A percentile compares a stretch with the other conserved stretches of the same genome.
Conservation (phyloP, 2,329 filamentous ascomycete species). For the Aspergillus aculeatus region DNA sequence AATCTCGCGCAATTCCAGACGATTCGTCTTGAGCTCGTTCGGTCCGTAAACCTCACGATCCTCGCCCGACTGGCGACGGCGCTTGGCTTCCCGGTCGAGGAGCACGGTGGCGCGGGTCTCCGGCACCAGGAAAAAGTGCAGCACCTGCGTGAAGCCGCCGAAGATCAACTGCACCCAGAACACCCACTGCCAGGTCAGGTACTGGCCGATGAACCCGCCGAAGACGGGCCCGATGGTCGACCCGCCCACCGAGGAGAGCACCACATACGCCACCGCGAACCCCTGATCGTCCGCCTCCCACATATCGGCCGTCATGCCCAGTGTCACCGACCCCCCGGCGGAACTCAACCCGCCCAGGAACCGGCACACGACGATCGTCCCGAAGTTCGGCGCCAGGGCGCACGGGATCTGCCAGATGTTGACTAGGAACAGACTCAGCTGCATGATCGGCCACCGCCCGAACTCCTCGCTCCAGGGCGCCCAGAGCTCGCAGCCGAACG, state of each 20-base stretch:
- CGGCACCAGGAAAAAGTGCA: slow-evolving; percentile 69
- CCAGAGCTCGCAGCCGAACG: slow-evolving; percentile 85
- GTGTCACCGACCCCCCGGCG: slow-evolving; percentile 69
- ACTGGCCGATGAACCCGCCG: slow-evolving; percentile 71
- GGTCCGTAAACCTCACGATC: slow-evolving; percentile 66
- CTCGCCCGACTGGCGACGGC: slow-evolving; percentile 61
- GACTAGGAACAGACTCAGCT: slow-evolving; percentile 70
- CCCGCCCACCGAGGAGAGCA: slow-evolving; percentile 76
- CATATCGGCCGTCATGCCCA: slow-evolving; percentile 74
- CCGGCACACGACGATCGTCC: slow-evolving; percentile 67
- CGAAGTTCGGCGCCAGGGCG: slow-evolving; percentile 71
- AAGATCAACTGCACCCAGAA: slow-evolving; percentile 87
- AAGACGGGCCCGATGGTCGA: slow-evolving; percentile 74
- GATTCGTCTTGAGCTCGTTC: slow-evolving; percentile 63
- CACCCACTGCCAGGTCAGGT: slow-evolving; percentile 69
- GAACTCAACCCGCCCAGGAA: slow-evolving; percentile 69
- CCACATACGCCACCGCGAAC: slow-evolving; percentile 72
- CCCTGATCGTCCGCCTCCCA: slow-evolving; percentile 72
- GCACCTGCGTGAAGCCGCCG: slow-evolving; percentile 65
- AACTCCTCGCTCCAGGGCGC: slow-evolving; percentile 84
- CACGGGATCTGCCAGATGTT: slow-evolving; percentile 76
- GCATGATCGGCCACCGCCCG: slow-evolving; percentile 72
- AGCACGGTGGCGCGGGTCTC: slow-evolving; percentile 76
- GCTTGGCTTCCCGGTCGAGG: slow-evolving; percentile 77
- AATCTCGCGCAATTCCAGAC: slow-evolving; percentile 57